Evolutionary conservation across 371 early-diverging fungal species (phyloP), one percentile per base, ranked within the genome.

Genomic region (Apophysomyces variabilis): DNA sequence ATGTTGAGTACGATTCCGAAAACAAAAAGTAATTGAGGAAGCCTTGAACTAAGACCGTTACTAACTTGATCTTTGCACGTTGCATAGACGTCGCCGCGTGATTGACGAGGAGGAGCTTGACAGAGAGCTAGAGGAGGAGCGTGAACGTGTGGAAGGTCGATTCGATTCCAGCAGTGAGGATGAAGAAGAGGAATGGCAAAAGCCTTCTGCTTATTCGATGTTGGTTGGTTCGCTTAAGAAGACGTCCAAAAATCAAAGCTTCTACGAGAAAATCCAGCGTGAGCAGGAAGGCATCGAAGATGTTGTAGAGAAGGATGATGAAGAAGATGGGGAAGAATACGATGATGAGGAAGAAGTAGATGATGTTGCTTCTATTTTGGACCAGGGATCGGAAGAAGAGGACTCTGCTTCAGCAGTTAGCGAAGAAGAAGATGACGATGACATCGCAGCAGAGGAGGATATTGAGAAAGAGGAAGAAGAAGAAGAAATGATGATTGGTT

Each of bases 101-200:
- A 78, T 82, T 16, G 76, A 74, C 39, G 85, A 83, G 62, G 80
- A 78, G 2, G 85, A 87, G 41, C 73, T 80, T 13, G 85, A 87
- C 47, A 73, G 78, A 65, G 82, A 84, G 61, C 60, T 77, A 12
- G 77, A 78, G n/a, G 71, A 81, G 54, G 77, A 77, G 50, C 56
- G 68, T 46, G 68, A 70, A 38, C 68, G 76, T 18, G 74, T 78
- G 13, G 75, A 74, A 46, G 67, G 74, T n/a, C 68, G 76, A 11
- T 77, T 73, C 43, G 75, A 73, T 8, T 74, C 69, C 13, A 62
- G 67, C 3, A 82, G 80, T n/a, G 75, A 72, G 9, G 72, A 57
- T 3, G 73, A 54, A 13, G 67, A 64, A 7, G 67, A 66, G 21
- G 77, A 69, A 16, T 80, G 77, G 76, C 71, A 83, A 46, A 78